Percentiles rank a stretch among this genome's conserved stretches.
phyloP scores from a whole-genome alignment of 805 yeast genomes.

The Candida vartiovaarae region DNA sequence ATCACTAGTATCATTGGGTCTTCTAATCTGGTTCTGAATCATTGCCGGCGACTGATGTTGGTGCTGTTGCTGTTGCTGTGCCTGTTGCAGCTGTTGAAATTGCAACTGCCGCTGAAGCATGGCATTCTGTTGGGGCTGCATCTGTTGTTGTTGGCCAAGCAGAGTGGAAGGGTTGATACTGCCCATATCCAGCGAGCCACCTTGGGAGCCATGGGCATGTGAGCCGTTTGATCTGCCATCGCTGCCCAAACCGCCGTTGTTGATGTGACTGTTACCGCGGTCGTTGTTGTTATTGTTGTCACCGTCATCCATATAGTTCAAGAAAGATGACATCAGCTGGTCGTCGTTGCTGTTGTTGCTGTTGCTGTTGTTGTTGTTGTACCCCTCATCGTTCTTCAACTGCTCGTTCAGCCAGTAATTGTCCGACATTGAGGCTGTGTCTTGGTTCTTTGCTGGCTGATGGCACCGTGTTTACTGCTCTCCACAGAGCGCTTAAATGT shows the following conservation, averaged over 20 bases:
- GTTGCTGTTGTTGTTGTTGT: constrained; percentile 6
- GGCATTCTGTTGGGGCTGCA: constrained; percentile 5
- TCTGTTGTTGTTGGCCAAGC: constrained; percentile 11
- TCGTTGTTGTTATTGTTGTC: constrained; percentile 1
- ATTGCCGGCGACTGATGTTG: constrained; percentile 14
- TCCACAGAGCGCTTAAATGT: too few species aligned
- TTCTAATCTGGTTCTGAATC: constrained; percentile 22
- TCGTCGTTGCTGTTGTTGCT: constrained; percentile 8
- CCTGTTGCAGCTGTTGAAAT: constrained; percentile 2
- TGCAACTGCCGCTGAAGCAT: constrained; percentile 10
- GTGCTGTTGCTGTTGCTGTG: constrained; percentile 8
- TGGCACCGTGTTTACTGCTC: too few species aligned
- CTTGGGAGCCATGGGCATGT: constrained; percentile 2
- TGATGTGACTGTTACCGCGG: constrained; percentile 20
- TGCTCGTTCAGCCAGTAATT: constrained; percentile 24
- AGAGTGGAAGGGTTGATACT: constrained; percentile 18
- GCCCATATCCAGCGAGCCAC: constrained; percentile 14
- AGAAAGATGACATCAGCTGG: constrained; percentile 37
- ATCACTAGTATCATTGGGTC: constrained; percentile 15
- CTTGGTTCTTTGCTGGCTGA: neutral
- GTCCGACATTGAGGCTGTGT: constrained; percentile 15
- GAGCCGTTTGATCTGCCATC: neutral
- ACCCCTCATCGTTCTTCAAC: constrained; percentile 20
- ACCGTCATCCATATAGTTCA: constrained; percentile 39
- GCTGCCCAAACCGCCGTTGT: constrained; percentile 4